Base-by-base conservation (phyloP, 495 filamentous ascomycete species). In the Oleoguttula mirabilis region DNA sequence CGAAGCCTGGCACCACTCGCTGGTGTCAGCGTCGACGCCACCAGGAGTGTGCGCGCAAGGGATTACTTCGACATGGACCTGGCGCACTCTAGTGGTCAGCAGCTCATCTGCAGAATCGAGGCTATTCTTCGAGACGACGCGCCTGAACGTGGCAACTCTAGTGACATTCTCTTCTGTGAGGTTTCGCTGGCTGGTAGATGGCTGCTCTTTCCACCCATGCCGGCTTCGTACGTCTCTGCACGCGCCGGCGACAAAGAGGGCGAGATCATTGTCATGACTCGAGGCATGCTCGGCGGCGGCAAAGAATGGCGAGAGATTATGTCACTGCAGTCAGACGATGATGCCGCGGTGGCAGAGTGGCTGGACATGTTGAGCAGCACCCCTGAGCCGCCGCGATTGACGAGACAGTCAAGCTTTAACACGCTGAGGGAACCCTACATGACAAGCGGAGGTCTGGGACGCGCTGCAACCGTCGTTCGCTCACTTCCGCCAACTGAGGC, bases 131-230 rank as follows among this genome's bases (percentile, higher is more conserved):
- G 90, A 57, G 90, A 96, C 57, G 83, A 82, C 31, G 61, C 73
- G 5, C 54, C 69, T 15, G 73, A 75, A 46, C 65, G 65, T 28
- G 67, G 61, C 3, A 50, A 52, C n/a, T 61, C 67, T 10, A 84
- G 87, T 2, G 90, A 99, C 59, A 60, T 99, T 34, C 71, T 99
- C 14, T 78, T 99, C 41, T 88, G 86, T 47, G 87, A 96, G 57
- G 73, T 93, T 37, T 83, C 85, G 33, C 70, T 70, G 45, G 68
- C 70, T 11, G 70, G 77, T 19, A 70, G 76, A n/a, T 95, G 85
- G 82, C 66, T 99, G 20, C 72, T 99, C 0, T 93, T 96, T 58
- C 83, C 88, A 11, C 88, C 92, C 2, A 68, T 94, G 31, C 68
- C 78, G 21, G 64, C 70, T 21, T 61, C 67, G 31, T 71, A 67